Evolutionary conservation across 768 basidiomycete species (phyloP).

Genomic region (Mrakia blollopis): DNA sequence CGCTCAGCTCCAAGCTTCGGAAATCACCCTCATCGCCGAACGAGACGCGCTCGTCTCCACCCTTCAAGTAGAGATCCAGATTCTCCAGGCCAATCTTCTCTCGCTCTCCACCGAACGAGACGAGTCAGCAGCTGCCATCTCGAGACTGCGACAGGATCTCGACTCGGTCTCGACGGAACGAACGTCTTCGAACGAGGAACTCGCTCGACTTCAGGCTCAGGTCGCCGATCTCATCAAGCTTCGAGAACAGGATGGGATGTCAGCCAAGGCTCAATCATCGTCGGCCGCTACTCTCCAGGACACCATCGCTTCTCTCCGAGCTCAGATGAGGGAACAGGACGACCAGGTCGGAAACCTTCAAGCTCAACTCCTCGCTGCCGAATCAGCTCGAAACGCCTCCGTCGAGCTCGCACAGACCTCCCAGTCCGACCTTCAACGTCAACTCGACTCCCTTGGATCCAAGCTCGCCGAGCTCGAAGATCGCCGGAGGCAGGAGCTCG

Average conservation of each 20-base stretch:
- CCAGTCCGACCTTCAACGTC: neutral
- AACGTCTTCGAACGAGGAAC: neutral
- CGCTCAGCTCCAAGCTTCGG: neutral
- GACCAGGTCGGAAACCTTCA: neutral
- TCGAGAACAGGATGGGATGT: neutral
- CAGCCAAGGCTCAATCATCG: neutral
- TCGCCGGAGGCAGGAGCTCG: neutral
- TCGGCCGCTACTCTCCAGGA: neutral
- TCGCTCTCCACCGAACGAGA: neutral
- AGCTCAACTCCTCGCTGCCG: slow-evolving; percentile 12
- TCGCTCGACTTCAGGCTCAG: neutral
- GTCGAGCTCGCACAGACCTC: neutral
- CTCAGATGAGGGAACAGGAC: slow-evolving; percentile 17
- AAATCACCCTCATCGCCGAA: neutral
- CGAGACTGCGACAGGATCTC: neutral
- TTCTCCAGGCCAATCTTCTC: neutral
- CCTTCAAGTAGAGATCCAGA: neutral
- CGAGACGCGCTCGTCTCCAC: neutral
- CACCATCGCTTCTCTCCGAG: neutral
- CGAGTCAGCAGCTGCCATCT: neutral
- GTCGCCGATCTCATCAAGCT: neutral
- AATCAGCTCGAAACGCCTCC: neutral
- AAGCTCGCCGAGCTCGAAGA: neutral
- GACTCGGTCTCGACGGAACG: neutral
- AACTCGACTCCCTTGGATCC: neutral